These are phyloP conservation scores for Plasmopara halstedii DNA, from an alignment of 352 stramenopile genomes.

Conservation along the genomic window DNA sequence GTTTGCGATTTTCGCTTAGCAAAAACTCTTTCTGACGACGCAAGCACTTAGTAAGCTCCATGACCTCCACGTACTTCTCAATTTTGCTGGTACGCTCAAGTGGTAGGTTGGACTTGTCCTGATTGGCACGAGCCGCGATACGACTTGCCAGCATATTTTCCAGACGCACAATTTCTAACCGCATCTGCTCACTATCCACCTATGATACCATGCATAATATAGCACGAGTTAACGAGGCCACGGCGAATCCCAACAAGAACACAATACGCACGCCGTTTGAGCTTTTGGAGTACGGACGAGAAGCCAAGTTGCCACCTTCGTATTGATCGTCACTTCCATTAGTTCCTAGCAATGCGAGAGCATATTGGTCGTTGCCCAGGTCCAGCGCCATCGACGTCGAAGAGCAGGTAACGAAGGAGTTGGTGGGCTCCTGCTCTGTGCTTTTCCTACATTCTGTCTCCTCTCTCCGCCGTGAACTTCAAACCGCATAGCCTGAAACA, in stretches of 20 bases:
- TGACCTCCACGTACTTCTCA: conserved; percentile 83
- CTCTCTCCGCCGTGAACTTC: conserved; percentile 4
- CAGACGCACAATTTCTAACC: conserved; percentile 64
- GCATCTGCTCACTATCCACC: conserved; percentile 75
- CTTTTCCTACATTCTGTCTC: conserved; percentile 3
- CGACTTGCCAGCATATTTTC: conserved; percentile 68
- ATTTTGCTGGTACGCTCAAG: conserved; percentile 78
- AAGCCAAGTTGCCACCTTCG: conserved; percentile 19
- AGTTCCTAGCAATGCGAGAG: conserved; percentile 45
- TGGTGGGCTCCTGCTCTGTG: conserved; percentile 1
- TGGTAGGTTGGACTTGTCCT: conserved; percentile 57
- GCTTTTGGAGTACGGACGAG: conserved; percentile 55
- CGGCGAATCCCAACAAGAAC: background rate
- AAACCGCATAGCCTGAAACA: conserved; percentile 5
- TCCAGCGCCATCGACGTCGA: conserved; percentile 27
- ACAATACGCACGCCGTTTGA: conserved; percentile 32
- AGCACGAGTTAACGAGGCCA: background rate
- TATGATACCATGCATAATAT: conserved; percentile 4
- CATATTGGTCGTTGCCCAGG: conserved; percentile 34
- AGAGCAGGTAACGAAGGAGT: background rate
- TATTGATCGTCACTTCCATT: conserved; percentile 58
- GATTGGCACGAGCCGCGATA: conserved; percentile 61
- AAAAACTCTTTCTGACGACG: conserved; percentile 80
- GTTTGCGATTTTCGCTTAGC: conserved; percentile 81
- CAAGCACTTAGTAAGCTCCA: conserved; percentile 84